Conservation (phyloP, 2,329 filamentous ascomycete genomes). For the Cladosporium phlei region DNA sequence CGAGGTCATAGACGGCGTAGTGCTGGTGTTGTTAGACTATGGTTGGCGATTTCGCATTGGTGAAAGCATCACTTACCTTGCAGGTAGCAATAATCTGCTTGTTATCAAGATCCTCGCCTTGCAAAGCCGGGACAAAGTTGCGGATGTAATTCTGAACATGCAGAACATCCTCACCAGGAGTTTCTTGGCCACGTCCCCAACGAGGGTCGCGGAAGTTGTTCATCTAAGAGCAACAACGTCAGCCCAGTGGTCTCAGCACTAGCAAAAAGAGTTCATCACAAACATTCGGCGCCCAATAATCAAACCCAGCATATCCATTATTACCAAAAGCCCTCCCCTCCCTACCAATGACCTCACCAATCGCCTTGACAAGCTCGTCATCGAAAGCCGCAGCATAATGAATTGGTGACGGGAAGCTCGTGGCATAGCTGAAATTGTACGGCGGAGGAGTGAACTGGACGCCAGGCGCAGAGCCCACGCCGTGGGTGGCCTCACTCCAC, state of each 20-base stretch:
- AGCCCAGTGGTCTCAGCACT: no score
- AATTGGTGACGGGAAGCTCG: conserved; percentile 61
- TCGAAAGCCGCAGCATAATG: conserved; percentile 57
- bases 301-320: conserved; percentile 36
- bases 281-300: conserved; percentile 62
- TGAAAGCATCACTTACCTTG: no score
- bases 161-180: conserved; percentile 36
- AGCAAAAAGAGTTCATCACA: conserved; percentile 37
- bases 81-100: conserved; percentile 35
- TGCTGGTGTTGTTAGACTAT: conserved; percentile 18
- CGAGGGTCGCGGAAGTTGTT: conserved; percentile 12
- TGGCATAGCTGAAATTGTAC: conserved; percentile 50
- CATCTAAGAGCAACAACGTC: no score
- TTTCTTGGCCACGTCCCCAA: conserved; percentile 26
- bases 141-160: conserved; percentile 23
- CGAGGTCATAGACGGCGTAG: conserved; percentile 32
- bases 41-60: no score
- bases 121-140: conserved; percentile 25
- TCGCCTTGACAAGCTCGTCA: conserved; percentile 53
- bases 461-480: conserved; percentile 24
- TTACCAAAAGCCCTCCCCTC: conserved; percentile 63
- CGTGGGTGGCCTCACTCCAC: conserved; percentile 57
- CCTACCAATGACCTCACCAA: conserved; percentile 51
- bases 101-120: conserved; percentile 26
- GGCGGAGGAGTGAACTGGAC: conserved; percentile 6